Evolutionary conservation across 2,329 filamentous ascomycete species (phyloP).

Genomic region (Fusarium subglutinans): DNA sequence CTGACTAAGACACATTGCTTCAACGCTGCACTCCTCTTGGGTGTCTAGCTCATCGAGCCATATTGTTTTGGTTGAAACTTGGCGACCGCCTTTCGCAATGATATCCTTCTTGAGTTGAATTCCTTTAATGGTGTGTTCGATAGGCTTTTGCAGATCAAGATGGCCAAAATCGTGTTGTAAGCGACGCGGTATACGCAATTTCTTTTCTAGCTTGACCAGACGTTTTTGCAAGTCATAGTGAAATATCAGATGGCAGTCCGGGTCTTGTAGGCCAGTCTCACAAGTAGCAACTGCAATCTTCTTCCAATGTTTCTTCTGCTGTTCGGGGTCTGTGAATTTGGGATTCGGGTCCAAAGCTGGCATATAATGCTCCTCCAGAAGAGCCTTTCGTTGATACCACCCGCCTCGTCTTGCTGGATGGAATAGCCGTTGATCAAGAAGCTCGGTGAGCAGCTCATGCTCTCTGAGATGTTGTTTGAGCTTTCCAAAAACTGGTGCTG

Average conservation of each 20-base stretch:
- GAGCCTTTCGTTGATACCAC: conserved; percentile 95
- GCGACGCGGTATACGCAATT: conserved; percentile 82
- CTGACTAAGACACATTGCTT: conserved; percentile 90
- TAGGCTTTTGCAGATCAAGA: conserved; percentile 78
- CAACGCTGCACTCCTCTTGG: conserved; percentile 82
- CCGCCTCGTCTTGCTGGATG: conserved; percentile 84
- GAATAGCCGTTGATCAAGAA: conserved; percentile 84
- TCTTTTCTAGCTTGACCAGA: conserved; percentile 88
- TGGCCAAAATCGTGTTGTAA: conserved; percentile 94
- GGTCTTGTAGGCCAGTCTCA: conserved; percentile 86
- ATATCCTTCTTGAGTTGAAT: conserved; percentile 76
- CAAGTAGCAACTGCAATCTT: conserved; percentile 80
- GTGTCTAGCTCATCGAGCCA: conserved; percentile 84
- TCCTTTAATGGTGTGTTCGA: conserved; percentile 79
- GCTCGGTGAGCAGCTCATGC: conserved; percentile 75
- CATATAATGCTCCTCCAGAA: conserved; percentile 97
- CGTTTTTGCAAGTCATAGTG: conserved; percentile 96
- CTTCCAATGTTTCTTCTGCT: conserved; percentile 85
- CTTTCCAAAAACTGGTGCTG: conserved; percentile 78
- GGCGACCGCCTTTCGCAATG: conserved; percentile 50
- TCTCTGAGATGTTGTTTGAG: conserved; percentile 84
- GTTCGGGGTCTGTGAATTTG: conserved; percentile 50
- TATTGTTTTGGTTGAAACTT: conserved; percentile 74
- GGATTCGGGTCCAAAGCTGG: conserved; percentile 62
- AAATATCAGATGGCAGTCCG: conserved; percentile 88